Conservation (phyloP, 257 asterid genomes). For the Capsicum rhomboideum region DNA sequence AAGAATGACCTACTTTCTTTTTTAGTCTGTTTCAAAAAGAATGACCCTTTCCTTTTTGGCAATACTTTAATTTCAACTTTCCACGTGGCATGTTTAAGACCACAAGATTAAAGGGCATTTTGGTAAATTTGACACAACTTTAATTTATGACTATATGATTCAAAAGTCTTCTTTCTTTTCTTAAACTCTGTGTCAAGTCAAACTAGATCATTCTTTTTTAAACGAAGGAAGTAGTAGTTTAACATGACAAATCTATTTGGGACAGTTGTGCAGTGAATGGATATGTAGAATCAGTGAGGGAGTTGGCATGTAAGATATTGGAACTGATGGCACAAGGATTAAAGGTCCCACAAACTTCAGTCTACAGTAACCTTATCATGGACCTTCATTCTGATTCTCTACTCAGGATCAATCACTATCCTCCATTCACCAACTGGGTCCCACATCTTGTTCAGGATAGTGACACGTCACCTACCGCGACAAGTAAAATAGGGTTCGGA, state of each 20-base stretch:
- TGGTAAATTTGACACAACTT: no score
- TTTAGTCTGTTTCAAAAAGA: no score
- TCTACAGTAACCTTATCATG: slow-evolving; percentile 34
- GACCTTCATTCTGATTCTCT: slow-evolving; percentile 42
- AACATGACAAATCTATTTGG: background rate
- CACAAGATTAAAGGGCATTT: no score
- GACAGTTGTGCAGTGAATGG: slow-evolving; percentile 38
- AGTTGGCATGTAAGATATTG: slow-evolving; percentile 58
- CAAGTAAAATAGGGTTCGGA: slow-evolving; percentile 48
- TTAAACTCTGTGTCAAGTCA: no score
- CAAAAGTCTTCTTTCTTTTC: no score
- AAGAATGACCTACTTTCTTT: no score
- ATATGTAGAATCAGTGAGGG: slow-evolving; percentile 46
- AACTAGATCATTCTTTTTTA: no score
- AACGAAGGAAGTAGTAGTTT: no score
- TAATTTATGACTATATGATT: no score
- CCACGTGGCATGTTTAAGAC: no score
- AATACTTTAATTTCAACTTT: no score
- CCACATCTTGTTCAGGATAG: background rate
- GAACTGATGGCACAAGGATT: slow-evolving; percentile 53
- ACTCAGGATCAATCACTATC: slow-evolving; percentile 69
- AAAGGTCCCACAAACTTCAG: slow-evolving; percentile 20
- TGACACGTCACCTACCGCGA: background rate
- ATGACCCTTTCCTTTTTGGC: no score
- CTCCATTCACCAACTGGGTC: background rate